Evolutionary conservation across 306 rosid species (phyloP).

Genomic region (Hippophae rhamnoides): DNA sequence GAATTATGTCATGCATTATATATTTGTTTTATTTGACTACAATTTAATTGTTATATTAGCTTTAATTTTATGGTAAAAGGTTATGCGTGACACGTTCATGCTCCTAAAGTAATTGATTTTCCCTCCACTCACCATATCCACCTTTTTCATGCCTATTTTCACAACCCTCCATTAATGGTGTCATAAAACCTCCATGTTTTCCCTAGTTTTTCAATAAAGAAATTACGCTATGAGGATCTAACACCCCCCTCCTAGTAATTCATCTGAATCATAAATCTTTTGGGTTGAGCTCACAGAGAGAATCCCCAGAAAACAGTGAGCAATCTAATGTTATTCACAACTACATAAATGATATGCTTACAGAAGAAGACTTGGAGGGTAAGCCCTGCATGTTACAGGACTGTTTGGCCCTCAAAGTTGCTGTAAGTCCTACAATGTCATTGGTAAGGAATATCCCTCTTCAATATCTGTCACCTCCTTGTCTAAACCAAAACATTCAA

Average conservation of each 20-base stretch:
- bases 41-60: too few species aligned
- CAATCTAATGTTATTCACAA: constrained; percentile 22
- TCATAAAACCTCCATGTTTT: too few species aligned
- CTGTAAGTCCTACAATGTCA: constrained; percentile 25
- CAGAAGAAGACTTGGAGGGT: constrained; percentile 29
- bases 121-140: too few species aligned
- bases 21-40: too few species aligned
- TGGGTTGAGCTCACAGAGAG: constrained; percentile 25
- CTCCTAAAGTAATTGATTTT: too few species aligned
- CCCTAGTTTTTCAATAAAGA: too few species aligned
- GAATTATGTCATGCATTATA: too few species aligned
- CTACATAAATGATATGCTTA: constrained; percentile 26
- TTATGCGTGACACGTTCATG: too few species aligned
- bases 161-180: too few species aligned
- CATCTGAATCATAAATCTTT: constrained; percentile 11
- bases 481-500: neutral
- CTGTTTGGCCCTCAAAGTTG: constrained; percentile 30
- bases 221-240: neutral
- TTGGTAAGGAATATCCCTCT: constrained; percentile 21
- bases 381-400: constrained; percentile 19
- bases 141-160: too few species aligned
- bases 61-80: too few species aligned
- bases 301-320: constrained; percentile 22
- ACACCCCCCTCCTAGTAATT: constrained; percentile 11
- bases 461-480: constrained; percentile 9